Evolutionary conservation across 805 yeast species (phyloP).

Genomic region (Candida pini): DNA sequence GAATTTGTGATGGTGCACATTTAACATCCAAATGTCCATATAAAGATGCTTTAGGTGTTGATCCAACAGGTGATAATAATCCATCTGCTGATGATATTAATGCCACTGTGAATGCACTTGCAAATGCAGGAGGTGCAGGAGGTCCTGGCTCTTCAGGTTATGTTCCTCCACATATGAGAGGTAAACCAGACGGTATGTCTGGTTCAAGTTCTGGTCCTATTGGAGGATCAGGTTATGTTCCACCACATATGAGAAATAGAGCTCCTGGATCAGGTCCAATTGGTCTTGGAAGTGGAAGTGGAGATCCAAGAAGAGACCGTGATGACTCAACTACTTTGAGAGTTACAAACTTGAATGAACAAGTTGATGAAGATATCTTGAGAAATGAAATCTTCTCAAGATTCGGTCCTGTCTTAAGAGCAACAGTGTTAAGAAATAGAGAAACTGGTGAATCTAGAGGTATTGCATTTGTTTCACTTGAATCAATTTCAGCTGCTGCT

Average conservation of each 20-base stretch:
- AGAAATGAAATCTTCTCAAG: slow-evolving; percentile 59
- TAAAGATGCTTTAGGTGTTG: slow-evolving; percentile 74
- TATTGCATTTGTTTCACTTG: slow-evolving; percentile 86
- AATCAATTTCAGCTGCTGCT: slow-evolving; percentile 63
- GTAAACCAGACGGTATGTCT: slow-evolving; percentile 29
- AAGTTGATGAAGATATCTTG: slow-evolving; percentile 76
- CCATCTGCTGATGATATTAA: slow-evolving; percentile 14
- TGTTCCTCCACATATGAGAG: slow-evolving; percentile 58
- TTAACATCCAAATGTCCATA: slow-evolving; percentile 93
- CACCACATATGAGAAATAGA: slow-evolving; percentile 49
- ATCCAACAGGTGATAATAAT: slow-evolving; percentile 11
- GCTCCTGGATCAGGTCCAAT: slow-evolving; percentile 2
- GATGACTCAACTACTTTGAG: slow-evolving; percentile 87
- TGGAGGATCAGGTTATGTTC: slow-evolving; percentile 46
- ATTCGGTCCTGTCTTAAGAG: slow-evolving; percentile 67
- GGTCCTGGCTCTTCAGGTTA: slow-evolving; percentile 34
- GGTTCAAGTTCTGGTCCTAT: no score
- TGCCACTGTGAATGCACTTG: slow-evolving; percentile 26
- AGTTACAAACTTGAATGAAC: slow-evolving; percentile 84
- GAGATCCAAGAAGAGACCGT: slow-evolving; percentile 47
- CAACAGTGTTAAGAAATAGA: slow-evolving; percentile 80
- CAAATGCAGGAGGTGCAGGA: slow-evolving; percentile 3
- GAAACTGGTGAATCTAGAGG: slow-evolving; percentile 95
- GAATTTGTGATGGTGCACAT: slow-evolving; percentile 92
- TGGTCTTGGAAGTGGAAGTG: slow-evolving; percentile 30